phyloP scores from a whole-genome alignment of 306 rosid genomes.

The Astragalus membranaceus region DNA sequence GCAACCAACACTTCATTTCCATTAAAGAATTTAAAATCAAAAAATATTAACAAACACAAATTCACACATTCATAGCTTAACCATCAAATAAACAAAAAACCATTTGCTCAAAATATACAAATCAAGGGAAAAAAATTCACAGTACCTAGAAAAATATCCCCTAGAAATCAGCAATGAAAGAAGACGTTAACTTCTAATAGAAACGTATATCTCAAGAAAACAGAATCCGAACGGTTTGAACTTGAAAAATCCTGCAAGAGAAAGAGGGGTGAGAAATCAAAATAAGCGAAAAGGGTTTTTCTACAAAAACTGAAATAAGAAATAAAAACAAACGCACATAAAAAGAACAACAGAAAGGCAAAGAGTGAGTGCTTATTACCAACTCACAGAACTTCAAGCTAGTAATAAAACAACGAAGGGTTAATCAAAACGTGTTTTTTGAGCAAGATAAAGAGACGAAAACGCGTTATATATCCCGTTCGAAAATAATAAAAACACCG shows the following conservation, averaged over 20 bases:
- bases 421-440: background rate
- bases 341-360: background rate
- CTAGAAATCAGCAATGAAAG: conserved; percentile 3
- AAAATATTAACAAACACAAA: background rate
- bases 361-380: background rate
- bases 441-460: background rate
- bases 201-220: conserved; percentile 43
- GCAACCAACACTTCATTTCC: background rate
- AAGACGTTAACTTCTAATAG: conserved; percentile 23
- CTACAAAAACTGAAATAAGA: background rate
- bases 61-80: background rate
- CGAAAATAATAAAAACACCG: conserved; percentile 10
- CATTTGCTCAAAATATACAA: background rate
- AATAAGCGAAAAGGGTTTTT: background rate
- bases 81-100: background rate
- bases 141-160: conserved; percentile 24
- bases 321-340: background rate
- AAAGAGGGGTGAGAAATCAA: background rate
- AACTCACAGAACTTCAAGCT: background rate
- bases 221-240: conserved; percentile 17
- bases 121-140: background rate
- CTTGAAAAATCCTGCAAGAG: conserved; percentile 26
- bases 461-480: background rate
- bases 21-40: background rate
- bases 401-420: background rate